Evolutionary conservation across 331 rosid species (phyloP).

Genomic region (Quercus tomentella): DNA sequence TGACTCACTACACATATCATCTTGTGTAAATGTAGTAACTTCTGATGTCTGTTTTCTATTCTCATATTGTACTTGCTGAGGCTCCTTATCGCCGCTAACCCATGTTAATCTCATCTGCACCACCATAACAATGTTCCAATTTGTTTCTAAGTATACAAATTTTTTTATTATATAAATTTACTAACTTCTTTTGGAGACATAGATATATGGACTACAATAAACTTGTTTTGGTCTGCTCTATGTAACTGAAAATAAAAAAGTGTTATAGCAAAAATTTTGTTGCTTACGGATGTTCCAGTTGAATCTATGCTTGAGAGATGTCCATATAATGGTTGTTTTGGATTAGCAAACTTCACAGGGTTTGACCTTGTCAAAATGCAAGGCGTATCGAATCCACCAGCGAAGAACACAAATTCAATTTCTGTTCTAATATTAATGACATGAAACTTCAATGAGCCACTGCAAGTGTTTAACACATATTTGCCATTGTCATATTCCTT

Average conservation of each 20-base stretch:
- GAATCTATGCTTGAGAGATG: constrained; percentile 71
- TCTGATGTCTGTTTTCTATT: constrained; percentile 47
- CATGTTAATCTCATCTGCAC: constrained; percentile 80
- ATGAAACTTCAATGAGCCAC: constrained; percentile 65
- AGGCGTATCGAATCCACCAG: constrained; percentile 59
- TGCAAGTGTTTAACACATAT: constrained; percentile 44
- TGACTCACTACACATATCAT: constrained; percentile 76
- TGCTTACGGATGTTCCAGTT: constrained; percentile 54
- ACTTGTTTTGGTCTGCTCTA: neutral
- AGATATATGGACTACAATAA: neutral
- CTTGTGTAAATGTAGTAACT: constrained; percentile 63
- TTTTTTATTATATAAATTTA: too few relatives aligned
- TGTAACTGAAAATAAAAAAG: neutral
- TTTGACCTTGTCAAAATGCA: constrained; percentile 49
- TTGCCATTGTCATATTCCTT: constrained; percentile 15
- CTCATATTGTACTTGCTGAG: constrained; percentile 64
- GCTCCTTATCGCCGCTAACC: constrained; percentile 70
- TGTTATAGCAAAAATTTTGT: neutral
- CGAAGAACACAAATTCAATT: constrained; percentile 69
- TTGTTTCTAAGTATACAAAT: neutral
- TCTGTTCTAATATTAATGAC: constrained; percentile 80
- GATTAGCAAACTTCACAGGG: constrained; percentile 51
- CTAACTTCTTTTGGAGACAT: too few relatives aligned
- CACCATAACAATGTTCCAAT: neutral
- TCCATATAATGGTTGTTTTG: constrained; percentile 62